phyloP scores from a whole-genome alignment of 257 asterid species.

The Mentha longifolia region DNA sequence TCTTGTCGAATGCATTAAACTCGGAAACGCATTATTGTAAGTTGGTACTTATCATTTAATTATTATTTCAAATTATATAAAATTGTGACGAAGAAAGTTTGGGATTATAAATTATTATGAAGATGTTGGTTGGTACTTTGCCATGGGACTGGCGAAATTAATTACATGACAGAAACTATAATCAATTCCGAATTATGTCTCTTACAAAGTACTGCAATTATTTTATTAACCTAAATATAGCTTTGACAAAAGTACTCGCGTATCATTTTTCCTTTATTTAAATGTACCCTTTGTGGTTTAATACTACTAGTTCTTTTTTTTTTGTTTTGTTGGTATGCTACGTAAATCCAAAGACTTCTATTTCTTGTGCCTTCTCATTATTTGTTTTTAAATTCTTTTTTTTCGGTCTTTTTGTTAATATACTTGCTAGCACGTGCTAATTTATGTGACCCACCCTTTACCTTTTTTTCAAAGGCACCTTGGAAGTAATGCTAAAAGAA shows the following conservation, averaged over 20 bases:
- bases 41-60: not conserved
- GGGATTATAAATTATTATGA: constrained; percentile 22
- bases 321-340: too few species aligned
- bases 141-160: constrained; percentile 28
- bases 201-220: not conserved
- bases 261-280: not conserved
- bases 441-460: too few species aligned
- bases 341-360: too few species aligned
- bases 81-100: constrained; percentile 23
- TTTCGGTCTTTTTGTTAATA: too few species aligned
- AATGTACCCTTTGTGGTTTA: not conserved
- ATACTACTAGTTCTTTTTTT: not conserved
- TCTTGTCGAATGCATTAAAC: constrained; percentile 32
- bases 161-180: too few species aligned
- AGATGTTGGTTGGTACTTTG: constrained; percentile 36
- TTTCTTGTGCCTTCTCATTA: too few species aligned
- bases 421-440: too few species aligned
- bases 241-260: not conserved
- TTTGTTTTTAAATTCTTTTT: too few species aligned
- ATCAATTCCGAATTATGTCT: not conserved
- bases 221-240: constrained; percentile 2
- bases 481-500: too few species aligned
- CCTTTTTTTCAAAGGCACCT: too few species aligned
- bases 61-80: not conserved
- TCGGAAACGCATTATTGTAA: constrained; percentile 28